A percentile compares a stretch with the other conserved stretches of the same genome.
Conservation (phyloP, 176 grass and related monocot species). For the Poa pratensis region DNA sequence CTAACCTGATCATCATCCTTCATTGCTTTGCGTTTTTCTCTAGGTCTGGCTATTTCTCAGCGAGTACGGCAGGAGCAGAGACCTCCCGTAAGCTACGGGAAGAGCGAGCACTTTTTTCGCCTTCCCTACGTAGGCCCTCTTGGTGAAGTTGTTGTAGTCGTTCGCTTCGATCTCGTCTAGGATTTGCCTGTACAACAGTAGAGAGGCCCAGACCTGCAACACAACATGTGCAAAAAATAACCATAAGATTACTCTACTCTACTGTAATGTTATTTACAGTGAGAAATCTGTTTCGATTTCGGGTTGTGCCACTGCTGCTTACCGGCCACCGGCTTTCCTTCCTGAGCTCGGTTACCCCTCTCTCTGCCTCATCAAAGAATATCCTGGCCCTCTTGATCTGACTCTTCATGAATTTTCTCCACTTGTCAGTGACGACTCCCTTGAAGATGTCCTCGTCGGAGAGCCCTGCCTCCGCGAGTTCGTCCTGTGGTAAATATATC, state of each 20-base stretch:
- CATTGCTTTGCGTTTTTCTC: background rate
- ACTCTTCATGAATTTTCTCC: slow-evolving; percentile 90
- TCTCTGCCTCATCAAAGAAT: slow-evolving; percentile 87
- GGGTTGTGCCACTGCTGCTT: background rate
- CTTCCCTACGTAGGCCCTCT: slow-evolving; percentile 87
- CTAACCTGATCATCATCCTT: slow-evolving; percentile 23
- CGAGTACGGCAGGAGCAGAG: slow-evolving; percentile 56
- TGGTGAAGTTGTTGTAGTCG: slow-evolving; percentile 94
- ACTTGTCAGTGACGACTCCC: slow-evolving; percentile 65
- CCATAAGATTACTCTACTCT: background rate
- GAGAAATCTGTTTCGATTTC: accelerated
- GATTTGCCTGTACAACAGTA: slow-evolving; percentile 75
- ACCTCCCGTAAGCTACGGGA: slow-evolving; percentile 73
- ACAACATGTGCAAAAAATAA: background rate
- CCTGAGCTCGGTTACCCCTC: slow-evolving; percentile 78
- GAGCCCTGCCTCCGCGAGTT: slow-evolving; percentile 71
- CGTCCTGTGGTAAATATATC: slow-evolving; percentile 90
- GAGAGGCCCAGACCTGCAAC: slow-evolving; percentile 86
- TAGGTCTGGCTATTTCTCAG: slow-evolving; percentile 42
- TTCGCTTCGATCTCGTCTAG: slow-evolving; percentile 96
- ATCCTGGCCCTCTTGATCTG: slow-evolving; percentile 90
- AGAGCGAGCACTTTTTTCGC: slow-evolving; percentile 80
- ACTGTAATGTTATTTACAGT: background rate
- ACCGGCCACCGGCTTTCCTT: slow-evolving; percentile 97
- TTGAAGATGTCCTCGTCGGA: slow-evolving; percentile 86